Percentiles rank a stretch among this genome's conserved stretches.
phyloP scores from a whole-genome alignment of 345 rosid species.

The Stellera chamaejasme region DNA sequence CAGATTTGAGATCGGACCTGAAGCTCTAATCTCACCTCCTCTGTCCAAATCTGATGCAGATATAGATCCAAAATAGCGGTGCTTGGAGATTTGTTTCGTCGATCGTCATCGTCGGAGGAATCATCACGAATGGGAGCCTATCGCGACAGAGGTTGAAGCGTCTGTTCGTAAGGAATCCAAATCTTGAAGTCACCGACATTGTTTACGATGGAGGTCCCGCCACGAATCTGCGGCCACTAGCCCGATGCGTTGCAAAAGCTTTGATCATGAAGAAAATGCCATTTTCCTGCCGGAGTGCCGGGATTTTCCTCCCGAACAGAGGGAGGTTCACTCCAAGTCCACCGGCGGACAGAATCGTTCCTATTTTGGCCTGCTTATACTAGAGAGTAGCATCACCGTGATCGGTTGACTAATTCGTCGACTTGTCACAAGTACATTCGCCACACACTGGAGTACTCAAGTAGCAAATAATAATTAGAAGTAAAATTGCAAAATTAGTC shows the following conservation, averaged over 20 bases:
- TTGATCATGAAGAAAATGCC: constrained; percentile 50
- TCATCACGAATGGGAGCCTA: too few relatives aligned
- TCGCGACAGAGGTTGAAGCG: too few relatives aligned
- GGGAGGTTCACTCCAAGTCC: constrained; percentile 48
- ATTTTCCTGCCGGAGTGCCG: constrained; percentile 35
- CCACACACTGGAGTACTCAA: constrained; percentile 16
- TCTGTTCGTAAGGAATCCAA: too few relatives aligned
- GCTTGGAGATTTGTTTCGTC: too few relatives aligned
- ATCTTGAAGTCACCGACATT: too few relatives aligned
- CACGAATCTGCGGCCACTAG: too few relatives aligned
- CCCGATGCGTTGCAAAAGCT: constrained; percentile 59
- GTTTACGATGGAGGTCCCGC: too few relatives aligned
- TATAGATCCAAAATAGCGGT: too few relatives aligned
- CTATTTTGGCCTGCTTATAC: constrained; percentile 34
- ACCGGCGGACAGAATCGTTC: constrained; percentile 47
- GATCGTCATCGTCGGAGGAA: too few relatives aligned
- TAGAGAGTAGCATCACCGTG: constrained; percentile 20
- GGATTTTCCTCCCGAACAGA: constrained; percentile 26
- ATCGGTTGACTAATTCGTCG: not conserved
- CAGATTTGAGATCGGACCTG: too few relatives aligned
- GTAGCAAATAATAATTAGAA: constrained; percentile 8
- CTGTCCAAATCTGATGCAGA: too few relatives aligned
- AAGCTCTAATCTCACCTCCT: too few relatives aligned
- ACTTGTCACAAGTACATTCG: constrained; percentile 21
- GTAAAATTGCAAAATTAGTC: not conserved